A percentile compares a stretch with the other conserved stretches of the same genome.
phyloP scores from a whole-genome alignment of 805 yeast species.

The Metschnikowia bowlesiae region DNA sequence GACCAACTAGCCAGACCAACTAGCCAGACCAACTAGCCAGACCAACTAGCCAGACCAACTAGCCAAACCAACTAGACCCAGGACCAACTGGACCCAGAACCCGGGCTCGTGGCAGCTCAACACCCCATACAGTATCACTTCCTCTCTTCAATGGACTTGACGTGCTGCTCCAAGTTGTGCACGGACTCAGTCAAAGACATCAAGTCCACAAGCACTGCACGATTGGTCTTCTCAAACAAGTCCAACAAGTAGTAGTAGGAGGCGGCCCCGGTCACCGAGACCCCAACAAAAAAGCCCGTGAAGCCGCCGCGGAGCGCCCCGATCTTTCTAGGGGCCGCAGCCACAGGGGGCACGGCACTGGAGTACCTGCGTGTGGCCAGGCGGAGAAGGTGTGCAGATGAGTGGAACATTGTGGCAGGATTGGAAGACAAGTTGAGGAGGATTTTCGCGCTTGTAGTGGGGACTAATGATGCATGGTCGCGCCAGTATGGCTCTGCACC shows the following conservation, averaged over 20 bases:
- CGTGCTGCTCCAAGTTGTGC: conserved; percentile 62
- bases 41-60: no score
- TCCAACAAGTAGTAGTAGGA: conserved; percentile 77
- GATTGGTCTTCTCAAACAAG: conserved; percentile 69
- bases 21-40: no score
- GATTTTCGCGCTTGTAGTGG: background rate
- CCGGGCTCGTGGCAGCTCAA: no score
- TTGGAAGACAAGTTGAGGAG: background rate
- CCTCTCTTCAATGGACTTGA: conserved; percentile 53
- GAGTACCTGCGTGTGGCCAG: conserved; percentile 20
- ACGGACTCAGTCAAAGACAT: conserved; percentile 65
- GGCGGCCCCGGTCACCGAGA: conserved; percentile 65
- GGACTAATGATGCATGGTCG: background rate
- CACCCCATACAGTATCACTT: conserved; percentile 8
- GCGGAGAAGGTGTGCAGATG: background rate
- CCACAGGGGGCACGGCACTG: conserved; percentile 18
- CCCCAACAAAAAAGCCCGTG: conserved; percentile 77
- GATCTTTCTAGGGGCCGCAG: conserved; percentile 28
- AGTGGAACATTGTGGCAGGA: background rate
- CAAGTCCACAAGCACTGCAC: conserved; percentile 71
- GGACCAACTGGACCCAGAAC: background rate
- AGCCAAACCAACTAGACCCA: no score
- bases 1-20: no score
- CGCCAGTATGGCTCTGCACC: no score
- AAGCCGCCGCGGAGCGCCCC: conserved; percentile 49